Evolutionary conservation across 2,329 filamentous ascomycete genomes (phyloP), one percentile per base, ranked within the genome.

Genomic region (Fusarium marasasianum): DNA sequence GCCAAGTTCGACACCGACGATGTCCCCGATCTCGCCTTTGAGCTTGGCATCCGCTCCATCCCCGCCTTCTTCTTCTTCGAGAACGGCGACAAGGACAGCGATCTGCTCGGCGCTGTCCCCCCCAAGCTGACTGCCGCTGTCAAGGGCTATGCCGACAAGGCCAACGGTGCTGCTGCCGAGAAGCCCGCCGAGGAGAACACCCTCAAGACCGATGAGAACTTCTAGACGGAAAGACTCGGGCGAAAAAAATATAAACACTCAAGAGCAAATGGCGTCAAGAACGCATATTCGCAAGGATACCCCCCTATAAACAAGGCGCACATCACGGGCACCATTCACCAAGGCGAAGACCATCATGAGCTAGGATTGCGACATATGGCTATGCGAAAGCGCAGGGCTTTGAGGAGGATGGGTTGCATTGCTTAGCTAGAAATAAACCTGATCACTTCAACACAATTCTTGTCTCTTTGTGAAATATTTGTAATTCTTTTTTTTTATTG

Each of bases 11-110:
- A 91, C 82, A 88, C 89, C 79, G 89, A 91, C 80, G 81, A 83
- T 50, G 84, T 86, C 15, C 82, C 86, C 64, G 86, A 87, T 57
- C 83, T 88, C 26, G 86, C 88, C 60, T 77, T 79, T 20, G 82
- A 85, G 70, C 86, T 90, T 77, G 81, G 83, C 78, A 83, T 91
- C 77, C 83, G 84, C 33, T 86, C 87, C 78, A 88, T 91, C 83
- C 89, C 89, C 15, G 89, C 89, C 45, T 91, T 91, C 79, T 82
- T 88, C 78, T 87, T 90, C 82, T 90, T 91, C 81, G 85, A 88
- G 81, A 83, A 89, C 57, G 88, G 88, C 62, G 82, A 85, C 48
- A 83, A 83, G 79, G 82, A 61, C 76, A 84, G 86, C 75, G 84
- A 83, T 76, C 79, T 88, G 48, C 82, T 83, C 45, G 84, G 83